Percentiles rank a stretch among this genome's conserved stretches.
Evolutionary conservation across 768 basidiomycete genomes (phyloP).

Genomic region (Suillus clintonianus): DNA sequence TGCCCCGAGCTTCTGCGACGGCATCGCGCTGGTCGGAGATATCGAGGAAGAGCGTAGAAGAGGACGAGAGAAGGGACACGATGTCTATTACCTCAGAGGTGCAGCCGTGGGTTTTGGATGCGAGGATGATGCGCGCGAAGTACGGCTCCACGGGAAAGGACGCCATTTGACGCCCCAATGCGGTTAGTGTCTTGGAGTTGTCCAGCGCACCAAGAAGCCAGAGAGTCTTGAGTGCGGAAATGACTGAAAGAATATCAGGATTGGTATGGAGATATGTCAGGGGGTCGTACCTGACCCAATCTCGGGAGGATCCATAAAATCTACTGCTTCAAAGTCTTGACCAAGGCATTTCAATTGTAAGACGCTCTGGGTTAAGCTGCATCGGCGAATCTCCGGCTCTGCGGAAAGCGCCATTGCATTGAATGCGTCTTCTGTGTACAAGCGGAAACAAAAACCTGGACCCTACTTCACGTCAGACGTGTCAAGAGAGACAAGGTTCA

Average conservation of each 20-base stretch:
- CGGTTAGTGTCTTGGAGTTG: constrained; percentile 62
- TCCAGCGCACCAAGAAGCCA: constrained; percentile 82
- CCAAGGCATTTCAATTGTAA: constrained; percentile 86
- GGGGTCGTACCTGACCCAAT: constrained; percentile 63
- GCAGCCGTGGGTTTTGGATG: constrained; percentile 73
- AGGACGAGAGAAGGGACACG: constrained; percentile 78
- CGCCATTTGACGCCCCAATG: constrained; percentile 81
- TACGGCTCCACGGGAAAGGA: constrained; percentile 90
- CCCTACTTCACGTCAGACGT: constrained; percentile 46
- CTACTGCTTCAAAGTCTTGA: constrained; percentile 77
- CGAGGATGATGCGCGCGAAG: constrained; percentile 76
- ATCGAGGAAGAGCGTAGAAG: constrained; percentile 82
- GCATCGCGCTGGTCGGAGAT: constrained; percentile 71
- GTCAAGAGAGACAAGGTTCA: background rate
- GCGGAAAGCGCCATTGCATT: constrained; percentile 61
- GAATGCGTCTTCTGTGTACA: constrained; percentile 88
- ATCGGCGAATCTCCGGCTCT: constrained; percentile 90
- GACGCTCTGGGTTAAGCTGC: constrained; percentile 79
- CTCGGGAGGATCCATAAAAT: constrained; percentile 89
- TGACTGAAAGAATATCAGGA: constrained; percentile 40
- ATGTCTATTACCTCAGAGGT: constrained; percentile 81
- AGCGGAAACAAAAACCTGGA: constrained; percentile 82
- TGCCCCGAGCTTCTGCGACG: constrained; percentile 66
- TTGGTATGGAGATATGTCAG: background rate
- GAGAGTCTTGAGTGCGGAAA: constrained; percentile 67